Conservation (phyloP, 2,329 filamentous ascomycete species). For the Neocatenulostroma microsporum region DNA sequence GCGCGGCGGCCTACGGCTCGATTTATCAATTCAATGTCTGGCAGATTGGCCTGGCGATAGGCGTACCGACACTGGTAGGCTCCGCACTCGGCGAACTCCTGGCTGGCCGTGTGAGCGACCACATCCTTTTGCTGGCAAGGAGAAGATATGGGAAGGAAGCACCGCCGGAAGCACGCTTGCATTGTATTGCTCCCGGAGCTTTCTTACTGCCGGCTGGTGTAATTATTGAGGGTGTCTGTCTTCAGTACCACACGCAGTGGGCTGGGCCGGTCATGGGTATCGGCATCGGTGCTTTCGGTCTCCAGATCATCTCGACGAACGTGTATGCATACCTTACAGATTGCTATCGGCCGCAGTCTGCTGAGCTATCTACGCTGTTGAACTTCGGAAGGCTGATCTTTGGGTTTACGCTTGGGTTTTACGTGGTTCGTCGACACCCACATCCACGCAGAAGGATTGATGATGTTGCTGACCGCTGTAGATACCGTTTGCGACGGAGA, state of each 20-base stretch:
- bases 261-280: conserved; percentile 32
- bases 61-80: conserved; percentile 20
- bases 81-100: conserved; percentile 20
- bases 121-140: conserved; percentile 22
- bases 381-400: conserved; percentile 30
- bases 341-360: conserved; percentile 32
- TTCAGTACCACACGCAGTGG: conserved; percentile 27
- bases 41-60: conserved; percentile 19
- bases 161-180: conserved; percentile 28
- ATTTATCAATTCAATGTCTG: conserved; percentile 21
- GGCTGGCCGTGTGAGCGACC: conserved; percentile 22
- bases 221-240: conserved; percentile 26
- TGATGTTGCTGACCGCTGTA: too few relatives aligned
- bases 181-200: conserved; percentile 24
- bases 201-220: conserved; percentile 22
- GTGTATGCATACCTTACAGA: conserved; percentile 32
- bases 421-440: conserved; percentile 20
- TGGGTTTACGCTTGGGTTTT: conserved; percentile 29
- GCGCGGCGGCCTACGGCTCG: conserved; percentile 16
- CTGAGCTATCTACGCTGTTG: conserved; percentile 30
- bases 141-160: conserved; percentile 21
- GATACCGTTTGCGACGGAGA: conserved; percentile 14
- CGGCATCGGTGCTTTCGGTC: conserved; percentile 28
- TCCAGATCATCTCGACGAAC: conserved; percentile 32
- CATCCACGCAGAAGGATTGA: too few relatives aligned